A percentile compares a stretch with the other conserved stretches of the same genome.
Conservation (phyloP, 2,329 filamentous ascomycete species). For the Talaromyces pinophilus region DNA sequence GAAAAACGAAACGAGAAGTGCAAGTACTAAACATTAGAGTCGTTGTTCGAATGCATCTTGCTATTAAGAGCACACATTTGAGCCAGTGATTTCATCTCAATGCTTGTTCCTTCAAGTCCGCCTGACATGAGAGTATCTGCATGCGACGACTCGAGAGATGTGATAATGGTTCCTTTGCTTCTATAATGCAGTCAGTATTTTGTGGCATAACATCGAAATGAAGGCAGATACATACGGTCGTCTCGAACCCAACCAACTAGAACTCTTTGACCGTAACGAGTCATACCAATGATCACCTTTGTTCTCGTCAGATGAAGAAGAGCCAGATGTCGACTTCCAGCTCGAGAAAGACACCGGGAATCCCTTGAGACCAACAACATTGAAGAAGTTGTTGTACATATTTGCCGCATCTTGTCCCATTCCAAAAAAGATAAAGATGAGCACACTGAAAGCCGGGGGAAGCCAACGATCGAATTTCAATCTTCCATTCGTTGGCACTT, state of each 20-base stretch:
- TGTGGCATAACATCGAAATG: neutral
- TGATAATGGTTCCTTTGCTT: slow-evolving; percentile 1
- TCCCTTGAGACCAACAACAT: slow-evolving; percentile 44
- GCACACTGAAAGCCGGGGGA: slow-evolving; percentile 54
- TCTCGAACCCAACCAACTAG: slow-evolving; percentile 9
- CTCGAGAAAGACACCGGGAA: slow-evolving; percentile 33
- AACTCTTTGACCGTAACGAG: slow-evolving; percentile 12
- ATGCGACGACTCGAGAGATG: neutral
- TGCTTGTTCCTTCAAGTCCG: neutral
- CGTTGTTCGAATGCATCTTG: neutral
- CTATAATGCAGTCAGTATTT: slow-evolving; percentile 13
- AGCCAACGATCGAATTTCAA: slow-evolving; percentile 61
- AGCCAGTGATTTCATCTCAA: neutral
- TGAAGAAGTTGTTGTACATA: slow-evolving; percentile 54
- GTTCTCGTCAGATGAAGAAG: neutral
- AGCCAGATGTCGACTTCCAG: neutral
- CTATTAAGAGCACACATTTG: neutral
- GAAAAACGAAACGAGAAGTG: neutral
- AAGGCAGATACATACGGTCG: slow-evolving; percentile 6
- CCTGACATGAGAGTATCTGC: slow-evolving; percentile 10
- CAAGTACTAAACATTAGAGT: slow-evolving; percentile 14
- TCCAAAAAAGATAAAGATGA: slow-evolving; percentile 66
- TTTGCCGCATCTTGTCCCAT: slow-evolving; percentile 61
- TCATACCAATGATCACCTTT: slow-evolving; percentile 14
- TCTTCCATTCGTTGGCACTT: slow-evolving; percentile 47